These are phyloP conservation scores for Boeremia lycopersici DNA, from an alignment of 2,329 filamentous ascomycete genomes.

Conservation along the genomic window DNA sequence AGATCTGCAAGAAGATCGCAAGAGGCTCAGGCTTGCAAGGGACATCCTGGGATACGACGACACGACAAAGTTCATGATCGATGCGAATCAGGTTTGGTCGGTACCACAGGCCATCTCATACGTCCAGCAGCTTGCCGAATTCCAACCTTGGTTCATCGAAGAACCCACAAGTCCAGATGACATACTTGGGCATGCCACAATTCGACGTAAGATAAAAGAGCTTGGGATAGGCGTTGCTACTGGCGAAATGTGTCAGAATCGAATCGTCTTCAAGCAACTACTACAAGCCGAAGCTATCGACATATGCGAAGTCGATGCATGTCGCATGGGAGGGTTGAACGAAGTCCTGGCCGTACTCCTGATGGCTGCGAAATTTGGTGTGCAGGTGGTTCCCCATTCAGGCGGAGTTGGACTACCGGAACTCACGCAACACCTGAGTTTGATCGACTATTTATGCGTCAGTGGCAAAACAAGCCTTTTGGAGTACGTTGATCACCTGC, in stretches of 20 bases:
- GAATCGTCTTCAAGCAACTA: constrained; percentile 91
- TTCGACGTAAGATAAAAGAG: constrained; percentile 77
- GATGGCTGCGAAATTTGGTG: constrained; percentile 77
- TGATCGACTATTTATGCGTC: constrained; percentile 89
- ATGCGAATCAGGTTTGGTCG: constrained; percentile 91
- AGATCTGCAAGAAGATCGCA: constrained; percentile 73
- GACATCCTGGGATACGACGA: constrained; percentile 78
- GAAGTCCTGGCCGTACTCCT: constrained; percentile 87
- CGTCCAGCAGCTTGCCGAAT: constrained; percentile 80
- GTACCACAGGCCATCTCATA: constrained; percentile 87
- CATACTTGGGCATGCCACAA: constrained; percentile 83
- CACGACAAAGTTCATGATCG: constrained; percentile 84
- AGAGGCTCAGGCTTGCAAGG: constrained; percentile 73
- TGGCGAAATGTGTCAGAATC: constrained; percentile 94
- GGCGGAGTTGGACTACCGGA: constrained; percentile 89
- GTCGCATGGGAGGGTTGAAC: constrained; percentile 87
- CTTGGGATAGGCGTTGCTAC: constrained; percentile 83
- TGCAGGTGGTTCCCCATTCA: constrained; percentile 87
- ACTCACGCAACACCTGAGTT: constrained; percentile 90
- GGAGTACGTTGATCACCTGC: constrained; percentile 90
- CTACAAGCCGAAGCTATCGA: constrained; percentile 80
- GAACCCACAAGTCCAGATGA: constrained; percentile 92
- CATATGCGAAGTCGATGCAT: constrained; percentile 90
- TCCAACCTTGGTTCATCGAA: constrained; percentile 93
- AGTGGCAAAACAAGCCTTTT: constrained; percentile 79